These are phyloP conservation scores for Lyophyllum shimeji DNA, from an alignment of 768 basidiomycete species.

Conservation along the genomic window DNA sequence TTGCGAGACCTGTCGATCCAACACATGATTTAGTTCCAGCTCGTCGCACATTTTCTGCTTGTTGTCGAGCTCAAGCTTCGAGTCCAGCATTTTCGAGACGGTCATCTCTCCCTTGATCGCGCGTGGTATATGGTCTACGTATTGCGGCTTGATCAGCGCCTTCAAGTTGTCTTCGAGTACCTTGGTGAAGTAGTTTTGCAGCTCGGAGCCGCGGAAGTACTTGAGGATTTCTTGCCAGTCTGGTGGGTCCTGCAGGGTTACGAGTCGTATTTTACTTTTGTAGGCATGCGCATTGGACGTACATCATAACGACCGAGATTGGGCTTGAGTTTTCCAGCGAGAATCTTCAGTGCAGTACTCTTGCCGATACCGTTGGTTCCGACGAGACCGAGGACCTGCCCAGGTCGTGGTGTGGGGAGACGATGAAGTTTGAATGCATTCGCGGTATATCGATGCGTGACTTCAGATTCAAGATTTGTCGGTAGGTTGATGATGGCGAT, in stretches of 20 bases:
- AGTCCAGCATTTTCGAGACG: conserved; percentile 89
- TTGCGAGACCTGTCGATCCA: conserved; percentile 82
- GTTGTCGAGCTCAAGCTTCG: conserved; percentile 87
- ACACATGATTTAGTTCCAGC: conserved; percentile 83
- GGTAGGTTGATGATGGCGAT: conserved; percentile 99
- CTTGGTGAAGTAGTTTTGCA: conserved; percentile 99
- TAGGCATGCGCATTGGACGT: conserved; percentile 22
- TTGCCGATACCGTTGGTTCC: conserved; percentile 99
- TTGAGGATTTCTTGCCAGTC: conserved; percentile 99
- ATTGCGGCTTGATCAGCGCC: conserved; percentile 99
- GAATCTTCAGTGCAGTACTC: conserved; percentile 94
- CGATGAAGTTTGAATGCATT: conserved; percentile 99
- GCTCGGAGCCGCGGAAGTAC: conserved; percentile 97
- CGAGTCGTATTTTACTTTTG: conserved; percentile 3
- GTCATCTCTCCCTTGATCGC: conserved; percentile 90
- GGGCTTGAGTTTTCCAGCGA: conserved; percentile 96
- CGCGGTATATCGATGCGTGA: conserved; percentile 97
- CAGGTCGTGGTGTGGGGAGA: conserved; percentile 93
- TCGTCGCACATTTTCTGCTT: conserved; percentile 83
- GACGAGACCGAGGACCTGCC: conserved; percentile 97
- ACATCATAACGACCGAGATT: conserved; percentile 97
- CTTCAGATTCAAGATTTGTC: conserved; percentile 93
- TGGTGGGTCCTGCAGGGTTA: conserved; percentile 74
- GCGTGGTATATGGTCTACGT: conserved; percentile 97
- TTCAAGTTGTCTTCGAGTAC: conserved; percentile 98